Base-by-base conservation (phyloP, 306 rosid genomes). In the Notholithocarpus densiflorus region DNA sequence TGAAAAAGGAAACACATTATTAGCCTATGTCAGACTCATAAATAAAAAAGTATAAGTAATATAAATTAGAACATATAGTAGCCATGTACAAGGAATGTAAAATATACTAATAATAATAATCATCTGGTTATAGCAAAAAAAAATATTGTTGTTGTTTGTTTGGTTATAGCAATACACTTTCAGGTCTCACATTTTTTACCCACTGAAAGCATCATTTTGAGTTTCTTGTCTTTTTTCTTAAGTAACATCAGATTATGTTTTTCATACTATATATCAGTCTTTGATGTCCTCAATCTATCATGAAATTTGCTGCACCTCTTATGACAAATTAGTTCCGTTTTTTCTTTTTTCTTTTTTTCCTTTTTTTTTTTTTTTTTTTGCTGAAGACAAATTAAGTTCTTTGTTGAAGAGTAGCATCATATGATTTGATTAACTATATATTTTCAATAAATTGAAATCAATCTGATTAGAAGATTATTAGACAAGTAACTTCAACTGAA, bases 1-100 rank as follows among this genome's bases (percentile, higher is more conserved):
- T 82, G 86, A 78, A 84, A 88, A 48, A 82, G 66, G 83, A 62
- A 82, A 84, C 37, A 75, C 61, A 76, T n/a, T 55, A 84, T 88
- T 75, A 77, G 87, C 76, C 66, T 73, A 55, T 64, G 62, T 31
- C 62, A 73, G 75, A 85, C 68, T 60, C 19, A 75, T 21, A 52
- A 65, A 71, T 23, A 19, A 65, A 82, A 17, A 66, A 40, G 48
- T 34, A 43, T 21, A 72, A 40, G 32, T 20, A 29, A 55, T 9
- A 23, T 5, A 40, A 23, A 72, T 17, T 4, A 40, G 52, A 74
- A 80, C 72, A 80, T 18, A 54, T 54, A 40, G 31, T 66, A 51
- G 74, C 66, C 29, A 56, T 23, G 57, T 53, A 21, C 4, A 29
- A 68, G 34, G 23, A 59, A 71, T 27, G 40, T 31, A 12, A 29